Base-by-base conservation (phyloP, 805 yeast species). In the Jamesozyma hellenica region DNA sequence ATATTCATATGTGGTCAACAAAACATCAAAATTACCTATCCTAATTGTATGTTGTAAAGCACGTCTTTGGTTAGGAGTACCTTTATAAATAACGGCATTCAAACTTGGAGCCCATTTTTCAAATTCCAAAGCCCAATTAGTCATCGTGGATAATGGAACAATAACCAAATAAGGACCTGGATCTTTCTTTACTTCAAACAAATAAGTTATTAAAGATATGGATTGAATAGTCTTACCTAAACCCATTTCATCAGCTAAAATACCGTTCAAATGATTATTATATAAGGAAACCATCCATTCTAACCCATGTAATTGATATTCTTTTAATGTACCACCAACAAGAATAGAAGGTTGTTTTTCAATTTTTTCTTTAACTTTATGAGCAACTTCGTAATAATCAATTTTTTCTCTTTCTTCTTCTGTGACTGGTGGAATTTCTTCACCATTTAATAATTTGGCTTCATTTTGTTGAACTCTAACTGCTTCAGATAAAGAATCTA, bases 191-290 rank as follows among this genome's bases (percentile, higher is more conserved):
- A 61, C 66, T 53, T 83, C 94, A 42, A 73, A 72, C 40, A 84
- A 65, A 54, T 84, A 79, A 1, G 90, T 72, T 16, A 83, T 67
- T 49, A 83, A 65, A 0, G 92, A 82, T 42, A 83, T 78, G n/a
- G 88, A 75, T 59, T 83, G 94, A 73, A 53, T 68, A 62, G 99
- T 92, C 60, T 92, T 92, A 61, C 99, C 99, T 46, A 92, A 70
- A 47, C 99, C 99, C 99, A 92, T 92, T 64, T 92, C 99, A 68
- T 92, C 99, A 1, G 99, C 99, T 42, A 92, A 65, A 48, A 92
- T 92, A 69, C 99, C 99, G 58, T 92, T 92, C 53, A 92, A 71
- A 60, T 86, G 94, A 63, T 92, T 92, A 59, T 92, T 92, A 66
- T 74, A 92, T 43, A 92, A 65, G 0, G 98, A 92, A 3, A 92